Evolutionary conservation across 306 rosid genomes (phyloP).

Genomic region (Potentilla sterilis): DNA sequence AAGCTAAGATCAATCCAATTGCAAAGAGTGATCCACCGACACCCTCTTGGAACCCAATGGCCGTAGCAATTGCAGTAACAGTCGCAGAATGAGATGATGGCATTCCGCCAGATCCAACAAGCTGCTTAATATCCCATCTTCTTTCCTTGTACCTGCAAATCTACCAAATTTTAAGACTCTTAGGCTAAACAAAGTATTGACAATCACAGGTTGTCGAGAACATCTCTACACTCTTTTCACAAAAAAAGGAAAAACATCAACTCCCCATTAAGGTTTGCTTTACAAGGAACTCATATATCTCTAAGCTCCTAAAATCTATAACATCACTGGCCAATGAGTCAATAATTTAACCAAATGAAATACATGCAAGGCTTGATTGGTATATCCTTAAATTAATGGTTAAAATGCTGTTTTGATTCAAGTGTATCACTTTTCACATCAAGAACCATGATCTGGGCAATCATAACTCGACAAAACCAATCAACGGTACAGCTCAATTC

Average conservation of each 20-base stretch:
- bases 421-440: neutral
- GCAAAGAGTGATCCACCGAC: constrained; percentile 83
- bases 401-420: neutral
- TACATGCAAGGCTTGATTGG: neutral
- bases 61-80: constrained; percentile 84
- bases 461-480: neutral
- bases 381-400: neutral
- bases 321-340: neutral
- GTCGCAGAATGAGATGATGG: constrained; percentile 98
- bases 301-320: neutral
- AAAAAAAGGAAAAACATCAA: neutral
- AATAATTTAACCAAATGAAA: neutral
- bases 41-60: constrained; percentile 91
- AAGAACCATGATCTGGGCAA: constrained; percentile 18
- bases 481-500: constrained; percentile 2
- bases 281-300: neutral
- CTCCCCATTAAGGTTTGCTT: neutral
- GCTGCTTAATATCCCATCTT: constrained; percentile 85
- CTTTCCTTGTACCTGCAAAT: constrained; percentile 81
- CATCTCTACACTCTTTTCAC: constrained; percentile 7
- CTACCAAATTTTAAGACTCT: constrained; percentile 40
- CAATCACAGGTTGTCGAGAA: neutral
- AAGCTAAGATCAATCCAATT: constrained; percentile 70
- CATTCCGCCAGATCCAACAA: constrained; percentile 97
- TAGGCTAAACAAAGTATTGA: constrained; percentile 22